Base-by-base conservation (phyloP, 352 stramenopile species). In the Stramenopiles sp. region DNA sequence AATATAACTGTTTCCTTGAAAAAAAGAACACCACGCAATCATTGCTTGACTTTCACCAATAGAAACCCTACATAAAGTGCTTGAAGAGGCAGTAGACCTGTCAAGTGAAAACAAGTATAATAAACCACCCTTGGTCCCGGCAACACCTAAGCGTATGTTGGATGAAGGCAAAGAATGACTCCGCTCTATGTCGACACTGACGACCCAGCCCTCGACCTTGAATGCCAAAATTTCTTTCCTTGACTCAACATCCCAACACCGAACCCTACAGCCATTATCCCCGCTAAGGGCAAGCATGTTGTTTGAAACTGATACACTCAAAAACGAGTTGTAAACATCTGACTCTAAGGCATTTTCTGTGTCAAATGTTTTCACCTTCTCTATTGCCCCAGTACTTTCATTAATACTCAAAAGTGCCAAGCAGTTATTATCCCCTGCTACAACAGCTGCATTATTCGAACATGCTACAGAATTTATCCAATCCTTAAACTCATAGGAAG, bases 311-410 rank as follows among this genome's bases (percentile, higher is more conserved):
- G 55, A 71, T 25, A 71, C 55, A 27, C 55, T 25, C 55, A 71
- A 71, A 71, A 71, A 25, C 22, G 55, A 71, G 27, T 22, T 71
- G 55, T 71, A 71, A 25, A 25, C 27, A 71, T 71, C 27, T n/a
- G n/a, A n/a, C n/a, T n/a, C n/a, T n/a, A n/a, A n/a, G 55, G 55
- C 55, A 71, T 71, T 71, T 71, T 71, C 55, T 71, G n/a, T n/a
- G n/a, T n/a, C n/a, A n/a, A n/a, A n/a, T n/a, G n/a, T n/a, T n/a
- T n/a, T n/a, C n/a, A n/a, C n/a, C n/a, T n/a, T n/a, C n/a, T n/a
- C n/a, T n/a, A n/a, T n/a, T n/a, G n/a, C n/a, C n/a, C n/a, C n/a
- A n/a, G n/a, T n/a, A n/a, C n/a, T n/a, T n/a, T n/a, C n/a, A n/a
- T n/a, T n/a, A n/a, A n/a, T n/a, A n/a, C n/a, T n/a, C 27, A 71